A percentile compares a stretch with the other conserved stretches of the same genome.
Conservation (phyloP, 306 rosid species). For the Cucurbita ficifolia region DNA sequence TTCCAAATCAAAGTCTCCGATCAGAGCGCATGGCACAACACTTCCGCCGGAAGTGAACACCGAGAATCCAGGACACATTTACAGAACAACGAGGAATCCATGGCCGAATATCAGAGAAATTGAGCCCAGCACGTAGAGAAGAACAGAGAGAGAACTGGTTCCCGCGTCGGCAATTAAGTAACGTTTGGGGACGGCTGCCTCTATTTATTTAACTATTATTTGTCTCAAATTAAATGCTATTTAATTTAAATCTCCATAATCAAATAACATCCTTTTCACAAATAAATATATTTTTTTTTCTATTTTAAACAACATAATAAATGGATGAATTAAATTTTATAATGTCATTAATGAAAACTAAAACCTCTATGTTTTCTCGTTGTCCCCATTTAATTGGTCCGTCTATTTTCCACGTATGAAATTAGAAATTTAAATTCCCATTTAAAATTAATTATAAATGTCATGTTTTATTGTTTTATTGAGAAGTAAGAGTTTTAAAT, state of each 20-base stretch:
- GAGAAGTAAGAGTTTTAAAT: too few species aligned
- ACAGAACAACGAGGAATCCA: not conserved
- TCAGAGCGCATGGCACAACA: not conserved
- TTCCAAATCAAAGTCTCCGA: not conserved
- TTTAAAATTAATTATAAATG: too few species aligned
- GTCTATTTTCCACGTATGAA: not conserved
- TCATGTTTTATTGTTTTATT: too few species aligned
- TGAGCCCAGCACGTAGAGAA: constrained; percentile 36
- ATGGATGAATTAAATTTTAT: not conserved
- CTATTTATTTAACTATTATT: not conserved
- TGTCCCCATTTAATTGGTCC: not conserved
- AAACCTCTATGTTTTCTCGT: not conserved
- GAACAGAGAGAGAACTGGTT: constrained; percentile 17
- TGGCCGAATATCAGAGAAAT: not conserved
- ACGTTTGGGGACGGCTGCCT: constrained; percentile 15
- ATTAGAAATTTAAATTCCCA: too few species aligned
- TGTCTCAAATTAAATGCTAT: not conserved
- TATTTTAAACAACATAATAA: not conserved
- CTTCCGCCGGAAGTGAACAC: not conserved
- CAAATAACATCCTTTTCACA: not conserved
- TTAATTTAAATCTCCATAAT: not conserved
- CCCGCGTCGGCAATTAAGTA: constrained; percentile 31
- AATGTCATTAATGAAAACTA: not conserved
- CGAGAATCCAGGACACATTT: not conserved
- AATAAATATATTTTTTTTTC: not conserved